Percentiles rank a stretch among this genome's conserved stretches.
phyloP scores from a whole-genome alignment of 768 basidiomycete species.

The Rhodosporidiobolus sp. region DNA sequence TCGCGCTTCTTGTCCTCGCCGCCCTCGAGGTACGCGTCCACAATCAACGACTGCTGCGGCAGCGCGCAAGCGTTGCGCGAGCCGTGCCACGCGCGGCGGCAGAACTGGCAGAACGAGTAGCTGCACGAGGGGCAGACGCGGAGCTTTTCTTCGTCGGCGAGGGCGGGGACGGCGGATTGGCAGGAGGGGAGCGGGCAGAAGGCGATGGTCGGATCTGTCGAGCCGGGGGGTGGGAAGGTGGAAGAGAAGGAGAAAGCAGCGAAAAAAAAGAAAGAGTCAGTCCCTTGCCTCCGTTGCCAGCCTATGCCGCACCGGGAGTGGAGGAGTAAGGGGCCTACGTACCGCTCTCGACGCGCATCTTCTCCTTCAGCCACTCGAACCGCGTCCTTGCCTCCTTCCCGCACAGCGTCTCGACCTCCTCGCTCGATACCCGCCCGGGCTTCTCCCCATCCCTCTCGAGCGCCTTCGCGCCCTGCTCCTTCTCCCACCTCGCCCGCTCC shows the following conservation, averaged over 20 bases:
- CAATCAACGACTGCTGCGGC: constrained; percentile 36
- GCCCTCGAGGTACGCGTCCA: constrained; percentile 31
- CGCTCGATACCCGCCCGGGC: constrained; percentile 9
- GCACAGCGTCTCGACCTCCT: constrained; percentile 37
- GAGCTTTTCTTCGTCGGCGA: constrained; percentile 40
- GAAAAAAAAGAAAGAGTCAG: too few species aligned
- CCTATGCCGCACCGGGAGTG: too few species aligned
- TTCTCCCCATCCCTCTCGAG: background rate
- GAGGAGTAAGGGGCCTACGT: background rate
- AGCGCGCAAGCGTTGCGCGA: constrained; percentile 36
- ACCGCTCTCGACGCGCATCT: constrained; percentile 42
- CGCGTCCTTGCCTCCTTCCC: constrained; percentile 35
- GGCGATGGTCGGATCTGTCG: constrained; percentile 40
- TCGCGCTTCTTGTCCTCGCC: background rate
- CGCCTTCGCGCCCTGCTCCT: background rate
- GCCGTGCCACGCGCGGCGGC: constrained; percentile 41
- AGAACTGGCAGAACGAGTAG: constrained; percentile 41
- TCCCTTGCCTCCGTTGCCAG: too few species aligned
- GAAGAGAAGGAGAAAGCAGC: background rate
- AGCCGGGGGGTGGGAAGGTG: too few species aligned
- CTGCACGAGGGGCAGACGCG: constrained; percentile 28
- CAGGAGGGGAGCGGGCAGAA: constrained; percentile 40
- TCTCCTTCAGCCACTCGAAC: constrained; percentile 41
- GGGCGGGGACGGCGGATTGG: constrained; percentile 37
- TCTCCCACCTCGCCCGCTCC: constrained; percentile 28